Evolutionary conservation across 2,329 filamentous ascomycete species (phyloP), one percentile per base, ranked within the genome.

Genomic region (Ceratocystis eucalypticola): DNA sequence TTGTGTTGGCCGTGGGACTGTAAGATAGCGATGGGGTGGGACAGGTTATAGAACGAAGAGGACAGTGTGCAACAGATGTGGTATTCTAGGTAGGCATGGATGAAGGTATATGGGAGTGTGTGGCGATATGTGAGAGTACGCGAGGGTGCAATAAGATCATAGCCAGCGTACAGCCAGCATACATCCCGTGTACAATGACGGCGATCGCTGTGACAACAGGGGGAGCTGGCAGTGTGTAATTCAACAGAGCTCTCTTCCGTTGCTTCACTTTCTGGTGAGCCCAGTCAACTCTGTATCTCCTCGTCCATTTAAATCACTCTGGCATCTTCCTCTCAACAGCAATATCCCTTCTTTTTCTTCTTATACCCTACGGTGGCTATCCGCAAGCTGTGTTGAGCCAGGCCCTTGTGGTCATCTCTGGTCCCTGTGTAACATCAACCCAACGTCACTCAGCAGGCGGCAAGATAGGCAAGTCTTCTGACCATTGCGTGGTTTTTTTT

Each of bases 401-500:
- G 37, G 37, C 37, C 37, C 10, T 41, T 41, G 37, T 41, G 37
- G 37, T 15, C 37, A 15, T 41, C 37, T 15, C 37, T 41, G 37
- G 12, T 4, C 10, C 10, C 12, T 33, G 55, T 59, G 28, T 59
- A 37, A 59, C 55, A 17, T 37, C 55, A 5, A 4, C 25, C 28
- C 55, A 59, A 59, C 55, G 55, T 59, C 55, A 59, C 55, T 59
- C 55, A 59, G n/a, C 55, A 59, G 55, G 10, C 55, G 55, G 30
- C 55, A 37, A 2, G 1, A 8, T 15, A 10, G 12, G 25, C 55
- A 33, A 41, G 55, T 37, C 25, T 33, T 59, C 55, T 59, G 55
- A 33, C 55, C 53, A 33, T 30, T 59, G 25, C 28, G 25, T 37
- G 17, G 5, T 57, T 57, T 20, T 8, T 5, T 3, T 37, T 22